Evolutionary conservation across 2,329 filamentous ascomycete genomes (phyloP), one percentile per base, ranked within the genome.

Genomic region (Aspergillus pseudoglaucus): DNA sequence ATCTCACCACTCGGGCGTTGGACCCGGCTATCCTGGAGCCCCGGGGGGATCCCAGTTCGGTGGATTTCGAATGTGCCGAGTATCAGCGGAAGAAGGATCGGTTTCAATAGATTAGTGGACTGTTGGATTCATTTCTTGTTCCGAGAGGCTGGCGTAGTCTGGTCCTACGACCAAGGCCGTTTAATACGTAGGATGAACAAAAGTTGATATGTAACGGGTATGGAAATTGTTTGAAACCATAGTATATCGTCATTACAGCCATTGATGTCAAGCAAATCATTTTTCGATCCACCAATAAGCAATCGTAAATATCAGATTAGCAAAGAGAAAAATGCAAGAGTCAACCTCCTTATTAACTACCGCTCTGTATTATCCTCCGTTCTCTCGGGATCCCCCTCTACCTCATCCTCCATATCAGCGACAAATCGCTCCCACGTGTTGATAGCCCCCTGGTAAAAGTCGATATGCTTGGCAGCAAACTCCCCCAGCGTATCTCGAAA

Each of bases 361-460:
- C 20, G 6, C n/a, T 35, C 22, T 15, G 27, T 22, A 35, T 44
- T n/a, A 44, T 12, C 30, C 12, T 35, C 23, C 43, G n/a, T 35
- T 32, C 12, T 10, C 23, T 12, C 32, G 4, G 20, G 43, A 14
- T 38, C 18, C 30, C 58, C 60, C 14, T 49, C 53, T 46, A 6
- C 64, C 63, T 88, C 80, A 56, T 76, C 81, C 62, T 95, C 87
- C 84, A 94, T 91, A 61, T 95, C 88, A 58, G 80, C 76, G n/a
- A 97, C 75, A 62, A 96, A 97, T 52, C 77, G 75, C 72, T 95
- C 89, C 93, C 93, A 98, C 6, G 87, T 86, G 46, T 85, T 83
- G 44, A 87, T 82, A 4, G 89, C 86, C 18, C 80, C 81, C 48
- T 82, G 82, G 66, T 95, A 98, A 67, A 96, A 97, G 9, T 83